These are phyloP conservation scores for Tricholoma flavovirens DNA, from an alignment of 768 basidiomycete species.

Conservation along the genomic window DNA sequence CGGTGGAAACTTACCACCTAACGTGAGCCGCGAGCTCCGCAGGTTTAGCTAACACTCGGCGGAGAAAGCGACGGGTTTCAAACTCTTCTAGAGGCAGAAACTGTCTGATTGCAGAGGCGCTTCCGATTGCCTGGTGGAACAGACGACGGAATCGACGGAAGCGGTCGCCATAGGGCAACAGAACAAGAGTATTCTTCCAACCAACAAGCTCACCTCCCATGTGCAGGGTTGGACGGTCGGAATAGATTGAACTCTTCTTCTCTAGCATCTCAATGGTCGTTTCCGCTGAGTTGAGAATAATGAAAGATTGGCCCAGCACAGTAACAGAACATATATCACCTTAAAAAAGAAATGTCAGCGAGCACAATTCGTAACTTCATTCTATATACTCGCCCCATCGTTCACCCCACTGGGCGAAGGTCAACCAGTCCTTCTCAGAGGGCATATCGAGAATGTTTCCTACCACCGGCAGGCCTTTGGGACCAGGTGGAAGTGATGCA, in stretches of 20 bases:
- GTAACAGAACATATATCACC: constrained; percentile 59
- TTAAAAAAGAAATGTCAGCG: constrained; percentile 15
- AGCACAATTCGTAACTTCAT: neutral
- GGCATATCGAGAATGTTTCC: constrained; percentile 55
- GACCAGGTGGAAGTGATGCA: constrained; percentile 43
- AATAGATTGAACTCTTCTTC: constrained; percentile 61
- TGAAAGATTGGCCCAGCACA: constrained; percentile 52
- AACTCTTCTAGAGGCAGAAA: constrained; percentile 39
- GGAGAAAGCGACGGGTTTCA: constrained; percentile 44
- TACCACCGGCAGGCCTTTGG: constrained; percentile 45
- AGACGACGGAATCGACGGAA: constrained; percentile 48
- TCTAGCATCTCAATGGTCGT: constrained; percentile 55
- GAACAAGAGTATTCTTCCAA: constrained; percentile 51
- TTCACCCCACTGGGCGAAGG: constrained; percentile 47
- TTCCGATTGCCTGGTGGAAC: constrained; percentile 48
- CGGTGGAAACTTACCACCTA: constrained; percentile 36
- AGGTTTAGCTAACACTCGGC: constrained; percentile 42
- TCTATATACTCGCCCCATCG: constrained; percentile 36
- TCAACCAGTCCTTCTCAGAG: constrained; percentile 42
- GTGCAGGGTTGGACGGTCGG: constrained; percentile 54
- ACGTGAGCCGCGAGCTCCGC: constrained; percentile 40
- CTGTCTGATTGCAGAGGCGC: constrained; percentile 33
- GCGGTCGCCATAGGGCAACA: constrained; percentile 53
- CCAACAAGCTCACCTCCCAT: constrained; percentile 54
- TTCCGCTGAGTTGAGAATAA: constrained; percentile 49